phyloP scores from a whole-genome alignment of 2,329 filamentous ascomycete genomes.

The Amylocarpus encephaloides region DNA sequence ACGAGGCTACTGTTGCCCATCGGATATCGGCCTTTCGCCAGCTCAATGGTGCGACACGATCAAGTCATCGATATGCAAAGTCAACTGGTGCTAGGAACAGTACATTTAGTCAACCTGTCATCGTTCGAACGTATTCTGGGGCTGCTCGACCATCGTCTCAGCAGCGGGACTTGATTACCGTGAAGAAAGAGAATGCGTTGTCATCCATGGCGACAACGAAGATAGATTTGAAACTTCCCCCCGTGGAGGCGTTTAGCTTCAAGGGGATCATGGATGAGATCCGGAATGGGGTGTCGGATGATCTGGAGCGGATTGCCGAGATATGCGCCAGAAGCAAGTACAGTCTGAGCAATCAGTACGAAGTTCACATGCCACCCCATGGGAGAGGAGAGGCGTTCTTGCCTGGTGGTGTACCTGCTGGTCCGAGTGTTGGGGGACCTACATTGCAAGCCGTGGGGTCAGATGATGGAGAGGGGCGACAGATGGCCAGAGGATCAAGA shows the following conservation, averaged over 20 bases:
- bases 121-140: slow-evolving; percentile 57
- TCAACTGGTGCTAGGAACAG: slow-evolving; percentile 47
- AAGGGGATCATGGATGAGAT: slow-evolving; percentile 57
- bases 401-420: slow-evolving; percentile 20
- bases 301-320: slow-evolving; percentile 59
- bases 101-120: slow-evolving; percentile 59
- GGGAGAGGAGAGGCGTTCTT: slow-evolving; percentile 49
- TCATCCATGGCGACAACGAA: slow-evolving; percentile 19
- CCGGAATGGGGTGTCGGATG: slow-evolving; percentile 44
- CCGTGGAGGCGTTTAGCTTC: slow-evolving; percentile 58
- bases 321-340: slow-evolving; percentile 60
- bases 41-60: slow-evolving; percentile 39
- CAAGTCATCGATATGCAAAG: slow-evolving; percentile 47
- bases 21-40: slow-evolving; percentile 55
- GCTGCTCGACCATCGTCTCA: slow-evolving; percentile 33
- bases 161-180: slow-evolving; percentile 23
- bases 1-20: slow-evolving; percentile 49
- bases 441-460: slow-evolving; percentile 52
- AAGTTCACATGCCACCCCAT: slow-evolving; percentile 57
- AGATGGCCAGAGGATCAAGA: slow-evolving; percentile 19
- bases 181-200: slow-evolving; percentile 25
- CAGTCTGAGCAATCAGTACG: slow-evolving; percentile 61
- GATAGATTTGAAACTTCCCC: slow-evolving; percentile 45
- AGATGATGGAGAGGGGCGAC: slow-evolving; percentile 45
- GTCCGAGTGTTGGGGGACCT: slow-evolving; percentile 37